Evolutionary conservation across 1,284 basidiomycete genomes (phyloP), one percentile per base, ranked within the genome.

Genomic region (Rhodotorula sp.): DNA sequence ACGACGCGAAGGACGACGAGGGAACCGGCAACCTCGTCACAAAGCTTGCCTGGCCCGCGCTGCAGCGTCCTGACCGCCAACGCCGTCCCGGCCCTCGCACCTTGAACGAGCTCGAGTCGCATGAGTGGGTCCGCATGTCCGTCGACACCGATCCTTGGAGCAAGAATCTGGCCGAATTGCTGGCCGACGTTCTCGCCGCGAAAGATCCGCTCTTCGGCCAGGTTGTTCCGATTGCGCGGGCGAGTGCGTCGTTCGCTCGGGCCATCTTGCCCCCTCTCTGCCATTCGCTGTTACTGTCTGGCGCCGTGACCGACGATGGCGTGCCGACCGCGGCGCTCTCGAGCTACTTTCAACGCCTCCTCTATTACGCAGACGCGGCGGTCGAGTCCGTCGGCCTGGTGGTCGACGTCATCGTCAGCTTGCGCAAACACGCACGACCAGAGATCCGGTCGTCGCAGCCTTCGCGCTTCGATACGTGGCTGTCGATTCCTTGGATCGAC

Each of bases 391-490:
- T 88, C 69, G 85, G 85, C 63, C 85, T 87, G 14, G 86, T 98
- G 71, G 87, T 98, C 61, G 87, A 90, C 64, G 85, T 89, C 56
- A 83, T 94, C n/a, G 84, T 97, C 18, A 88, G 96, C 79, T 85
- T 98, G 26, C 74, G 74, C 39, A 90, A 94, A 16, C 83, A 88
- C 77, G 91, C 89, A 73, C 85, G 85, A 3, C 80, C 81, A 21
- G 80, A 82, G 56, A 76, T 82, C 57, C 71, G 78, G 3, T 47
- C 48, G 5, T 39, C 59, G 86, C 46, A 57, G 86, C 86, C 46
- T 82, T 93, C 67, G 12, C 86, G 86, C 0, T 87, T 90, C 77
- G 89, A 97, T 80, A 86, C 85, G 72, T 98, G 95, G 96, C 85
- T 97, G 12, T 82, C 86, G n/a, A 79, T 97, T 51, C 88, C 96